phyloP scores from a whole-genome alignment of 2,329 filamentous ascomycete species.

The Elsinoe fawcettii region DNA sequence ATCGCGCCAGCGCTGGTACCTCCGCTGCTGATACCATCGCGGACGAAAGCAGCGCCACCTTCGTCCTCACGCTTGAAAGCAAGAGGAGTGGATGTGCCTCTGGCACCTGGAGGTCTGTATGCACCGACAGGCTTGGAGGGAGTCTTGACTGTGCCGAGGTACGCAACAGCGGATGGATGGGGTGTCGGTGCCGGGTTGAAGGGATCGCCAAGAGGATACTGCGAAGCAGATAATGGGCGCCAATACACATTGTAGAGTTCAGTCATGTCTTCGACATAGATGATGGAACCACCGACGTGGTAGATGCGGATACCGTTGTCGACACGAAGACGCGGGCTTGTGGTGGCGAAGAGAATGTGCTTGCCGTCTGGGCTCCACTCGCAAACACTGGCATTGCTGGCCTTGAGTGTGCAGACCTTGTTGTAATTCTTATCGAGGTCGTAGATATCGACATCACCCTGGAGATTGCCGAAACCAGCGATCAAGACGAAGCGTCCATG shows the following conservation, averaged over 20 bases:
- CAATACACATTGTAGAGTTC: constrained; percentile 85
- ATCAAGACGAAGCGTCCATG: constrained; percentile 88
- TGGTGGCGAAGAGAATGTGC: constrained; percentile 95
- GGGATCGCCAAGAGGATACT: constrained; percentile 59
- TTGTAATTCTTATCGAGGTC: constrained; percentile 89
- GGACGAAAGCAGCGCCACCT: constrained; percentile 79
- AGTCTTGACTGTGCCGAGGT: constrained; percentile 80
- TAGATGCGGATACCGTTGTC: constrained; percentile 95
- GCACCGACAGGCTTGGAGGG: constrained; percentile 96
- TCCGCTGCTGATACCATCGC: constrained; percentile 64
- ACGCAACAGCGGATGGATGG: constrained; percentile 74
- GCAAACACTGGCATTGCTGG: constrained; percentile 90
- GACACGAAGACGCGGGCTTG: constrained; percentile 85
- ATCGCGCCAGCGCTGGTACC: constrained; percentile 43
- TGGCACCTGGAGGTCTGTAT: constrained; percentile 88
- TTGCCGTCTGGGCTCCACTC: constrained; percentile 95
- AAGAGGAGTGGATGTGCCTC: constrained; percentile 78
- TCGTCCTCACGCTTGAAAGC: constrained; percentile 98
- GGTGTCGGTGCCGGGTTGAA: constrained; percentile 66
- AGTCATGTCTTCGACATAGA: constrained; percentile 93
- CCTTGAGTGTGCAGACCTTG: constrained; percentile 90
- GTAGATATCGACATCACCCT: constrained; percentile 95
- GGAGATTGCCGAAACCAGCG: constrained; percentile 93
- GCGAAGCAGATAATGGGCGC: constrained; percentile 64
- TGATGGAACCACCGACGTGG: constrained; percentile 79